These are phyloP conservation scores for Saccharomyces kudriavzevii DNA, from an alignment of 805 yeast species.

Conservation along the genomic window DNA sequence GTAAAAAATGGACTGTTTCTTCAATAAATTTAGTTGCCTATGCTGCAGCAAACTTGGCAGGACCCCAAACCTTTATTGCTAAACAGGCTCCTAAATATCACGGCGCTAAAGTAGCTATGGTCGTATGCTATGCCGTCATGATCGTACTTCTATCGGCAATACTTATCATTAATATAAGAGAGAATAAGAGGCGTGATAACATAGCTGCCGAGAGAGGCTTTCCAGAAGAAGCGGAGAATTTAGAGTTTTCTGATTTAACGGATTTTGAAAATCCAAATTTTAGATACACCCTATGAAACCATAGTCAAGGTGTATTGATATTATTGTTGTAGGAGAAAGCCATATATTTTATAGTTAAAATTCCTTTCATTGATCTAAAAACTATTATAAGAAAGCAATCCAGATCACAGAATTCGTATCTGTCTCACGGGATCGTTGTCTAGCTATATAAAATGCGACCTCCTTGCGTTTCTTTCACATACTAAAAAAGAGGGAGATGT, in stretches of 20 bases:
- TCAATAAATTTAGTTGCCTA: slow-evolving; percentile 56
- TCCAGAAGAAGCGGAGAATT: slow-evolving; percentile 20
- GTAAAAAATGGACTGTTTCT: slow-evolving; percentile 58
- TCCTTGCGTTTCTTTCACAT: too few species aligned
- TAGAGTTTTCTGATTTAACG: slow-evolving; percentile 37
- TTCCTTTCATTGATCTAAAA: too few species aligned
- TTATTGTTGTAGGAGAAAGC: not conserved
- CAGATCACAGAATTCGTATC: too few species aligned
- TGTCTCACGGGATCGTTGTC: too few species aligned
- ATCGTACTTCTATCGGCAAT: slow-evolving; percentile 30
- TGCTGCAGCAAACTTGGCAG: slow-evolving; percentile 60
- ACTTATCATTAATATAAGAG: slow-evolving; percentile 27
- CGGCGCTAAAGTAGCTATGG: slow-evolving; percentile 47
- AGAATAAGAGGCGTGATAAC: slow-evolving; percentile 38
- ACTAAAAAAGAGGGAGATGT: too few species aligned
- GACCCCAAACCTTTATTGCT: slow-evolving; percentile 61
- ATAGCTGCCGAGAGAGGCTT: slow-evolving; percentile 17
- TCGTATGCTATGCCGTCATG: slow-evolving; percentile 39
- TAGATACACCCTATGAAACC: slow-evolving; percentile 26
- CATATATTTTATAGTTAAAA: too few species aligned
- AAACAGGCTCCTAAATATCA: slow-evolving; percentile 52
- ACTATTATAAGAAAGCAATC: too few species aligned
- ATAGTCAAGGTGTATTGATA: not conserved
- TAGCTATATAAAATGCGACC: too few species aligned
- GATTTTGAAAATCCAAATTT: slow-evolving; percentile 38